phyloP scores from a whole-genome alignment of 1,139 yeast species.

The Pichiaceae sp. region DNA sequence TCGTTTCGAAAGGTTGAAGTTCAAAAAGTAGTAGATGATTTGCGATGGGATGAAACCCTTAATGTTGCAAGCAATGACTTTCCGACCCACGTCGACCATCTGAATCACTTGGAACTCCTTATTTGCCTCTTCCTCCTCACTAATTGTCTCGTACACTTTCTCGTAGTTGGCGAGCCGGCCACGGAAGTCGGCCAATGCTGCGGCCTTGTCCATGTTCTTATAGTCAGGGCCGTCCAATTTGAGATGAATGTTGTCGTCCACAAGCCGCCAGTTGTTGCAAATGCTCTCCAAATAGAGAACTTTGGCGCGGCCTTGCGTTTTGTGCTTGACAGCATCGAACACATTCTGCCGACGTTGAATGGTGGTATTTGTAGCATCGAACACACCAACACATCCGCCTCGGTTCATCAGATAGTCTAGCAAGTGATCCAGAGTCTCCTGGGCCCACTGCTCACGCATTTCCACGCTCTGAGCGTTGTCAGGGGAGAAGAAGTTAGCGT shows the following conservation, averaged over 20 bases:
- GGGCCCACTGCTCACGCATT: conserved; percentile 90
- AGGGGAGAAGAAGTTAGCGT: conserved; percentile 83
- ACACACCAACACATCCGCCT: conserved; percentile 86
- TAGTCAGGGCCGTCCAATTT: conserved; percentile 94
- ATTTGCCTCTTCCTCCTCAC: conserved; percentile 58
- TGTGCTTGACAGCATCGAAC: conserved; percentile 56
- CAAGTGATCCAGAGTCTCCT: conserved; percentile 82
- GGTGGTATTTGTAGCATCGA: conserved; percentile 94
- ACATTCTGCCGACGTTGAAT: conserved; percentile 63
- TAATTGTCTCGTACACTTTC: conserved; percentile 84
- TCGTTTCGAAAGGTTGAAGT: conserved; percentile 83
- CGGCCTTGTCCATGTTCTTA: conserved; percentile 71
- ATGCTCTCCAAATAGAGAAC: conserved; percentile 82
- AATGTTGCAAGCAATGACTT: conserved; percentile 84
- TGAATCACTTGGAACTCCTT: conserved; percentile 76
- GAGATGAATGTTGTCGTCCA: conserved; percentile 74
- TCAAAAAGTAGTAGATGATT: conserved; percentile 80
- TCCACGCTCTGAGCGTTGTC: conserved; percentile 56
- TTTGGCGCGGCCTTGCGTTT: conserved; percentile 68
- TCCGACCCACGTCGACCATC: conserved; percentile 93
- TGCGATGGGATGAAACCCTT: conserved; percentile 93
- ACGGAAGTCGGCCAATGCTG: conserved; percentile 74
- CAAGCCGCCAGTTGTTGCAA: conserved; percentile 69
- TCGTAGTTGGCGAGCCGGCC: conserved; percentile 79
- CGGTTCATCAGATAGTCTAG: conserved; percentile 74